Evolutionary conservation across 768 basidiomycete genomes (phyloP), one percentile per base, ranked within the genome.

Genomic region (Pulveroboletus sp.): DNA sequence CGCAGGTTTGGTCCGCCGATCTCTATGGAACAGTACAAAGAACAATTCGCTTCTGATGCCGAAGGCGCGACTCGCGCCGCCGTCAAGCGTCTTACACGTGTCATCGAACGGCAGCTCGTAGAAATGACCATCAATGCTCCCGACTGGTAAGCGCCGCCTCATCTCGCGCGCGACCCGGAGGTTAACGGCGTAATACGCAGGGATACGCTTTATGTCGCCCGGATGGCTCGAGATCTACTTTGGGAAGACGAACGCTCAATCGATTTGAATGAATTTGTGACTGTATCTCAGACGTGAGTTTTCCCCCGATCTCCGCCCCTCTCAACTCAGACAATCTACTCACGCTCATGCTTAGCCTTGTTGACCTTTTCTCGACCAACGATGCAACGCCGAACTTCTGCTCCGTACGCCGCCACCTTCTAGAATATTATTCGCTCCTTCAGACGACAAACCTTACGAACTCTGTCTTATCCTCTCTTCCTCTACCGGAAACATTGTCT

Each of bases 201-300:
- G 94, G 89, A 95, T 52, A 90, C 91, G 0, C 75, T 97, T 5
- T 90, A 88, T 66, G 83, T 82, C 31, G 94, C 93, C 7, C 82
- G 89, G 48, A 97, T 95, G 87, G 92, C 94, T 13, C 76, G 90
- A 43, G 90, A 97, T 62, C 70, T 99, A 33, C 73, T 99, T n/a
- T 98, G 93, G 92, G 85, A 86, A 59, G 77, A 82, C 50, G 86
- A 92, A 50, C 77, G 78, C 51, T 77, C 81, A 25, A 82, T 98
- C 50, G 75, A 82, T 43, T 78, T 95, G 39, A 81, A 85, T 40
- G 84, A 97, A 45, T 95, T 89, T 62, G 86, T 93, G 19, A 66
- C 75, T 12, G 77, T 97, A 47, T 90, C 90, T 13, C 97, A 99
- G 66, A 94, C 91, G 95, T 97, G 71, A 58, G 88, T 72, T 38